Base-by-base conservation (phyloP, 1,284 basidiomycete species). In the Pseudozyma hubeiensis region DNA sequence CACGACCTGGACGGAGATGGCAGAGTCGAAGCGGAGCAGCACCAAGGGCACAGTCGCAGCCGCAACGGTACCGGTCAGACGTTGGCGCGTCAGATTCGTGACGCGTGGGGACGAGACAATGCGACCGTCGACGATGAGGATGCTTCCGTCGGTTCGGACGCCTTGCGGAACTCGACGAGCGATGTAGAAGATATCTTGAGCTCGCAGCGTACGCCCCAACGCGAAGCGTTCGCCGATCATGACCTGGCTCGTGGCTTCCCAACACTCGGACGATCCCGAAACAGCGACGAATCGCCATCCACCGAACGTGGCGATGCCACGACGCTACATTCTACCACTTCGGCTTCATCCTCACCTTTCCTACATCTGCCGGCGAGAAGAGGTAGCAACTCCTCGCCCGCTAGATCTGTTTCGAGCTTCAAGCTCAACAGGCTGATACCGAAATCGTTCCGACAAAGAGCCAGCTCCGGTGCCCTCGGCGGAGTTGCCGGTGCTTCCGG, bases 351-450 rank as follows among this genome's bases (percentile, higher is more conserved):
- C 7, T 68, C 60, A 7, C 55, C 66, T 1, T 63, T 54, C 56
- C 52, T 63, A 7, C 66, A 68, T 11, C 44, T 62, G 1, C 64
- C 58, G 2, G 43, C 31, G 34, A 48, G 50, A 29, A 53, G 59
- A 17, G 35, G 46, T 29, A 64, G 61, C 51, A 14, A 39, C 4
- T 50, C 60, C 8, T 41, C 60, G 1, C 59, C 60, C 17, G 54
- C 56, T 5, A 50, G 60, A n/a, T 63, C 66, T 2, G 60, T 57
- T 2, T 50, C 44, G 35, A 35, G 53, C 17, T 75, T 75, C 33
- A 75, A 67, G 35, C 53, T 75, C 19, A 66, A 63, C 56, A 70
- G 59, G 53, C 53, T 75, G 8, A 59, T 75, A 11, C 68, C 64
- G 2, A 64, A 60, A 13, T 53, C 68, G 6, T 48, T 75, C 6